Base-by-base conservation (phyloP, 1,284 basidiomycete species). In the Wolfiporia cocos region DNA sequence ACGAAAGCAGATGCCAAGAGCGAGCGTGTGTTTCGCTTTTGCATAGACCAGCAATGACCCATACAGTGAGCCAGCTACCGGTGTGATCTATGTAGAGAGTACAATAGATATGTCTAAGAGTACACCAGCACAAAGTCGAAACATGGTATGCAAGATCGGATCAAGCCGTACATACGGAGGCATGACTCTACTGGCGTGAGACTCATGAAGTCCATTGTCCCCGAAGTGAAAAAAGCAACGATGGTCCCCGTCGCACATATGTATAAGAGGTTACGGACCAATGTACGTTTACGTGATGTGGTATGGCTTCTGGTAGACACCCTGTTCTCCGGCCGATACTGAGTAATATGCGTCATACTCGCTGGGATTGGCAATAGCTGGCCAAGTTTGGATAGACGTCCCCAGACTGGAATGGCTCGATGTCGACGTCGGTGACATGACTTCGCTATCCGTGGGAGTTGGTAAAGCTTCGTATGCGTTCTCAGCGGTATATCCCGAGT, bases 291-390 rank as follows among this genome's bases (percentile, higher is more conserved):
- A 60, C 37, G 50, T 53, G 43, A 60, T 55, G 43, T 61, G 59
- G 46, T 60, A 62, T 33, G 57, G 43, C 48, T 62, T 62, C 41
- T 59, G 58, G 39, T 55, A 60, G 15, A 53, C 52, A 19, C 49
- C 51, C 22, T 52, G 51, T 34, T 59, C 57, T 9, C 51, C 53
- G 26, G 57, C 44, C 43, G 70, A 61, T 50, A 78, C 65, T 37
- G 81, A 74, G 55, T 86, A 86, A 59, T 86, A 86, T 11, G 81
- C 69, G 47, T 81, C 82, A 63, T 82, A 86, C 30, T 71, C 73
- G 20, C 71, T 59, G 29, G 71, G 65, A 19, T 72, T 64, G 50
- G 55, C 47, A 46, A 57, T 56, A 18, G 51, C 66, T 42, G 70
- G 73, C 81, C 81, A 83, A 59, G 82, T 52, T 35, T 55, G 50